phyloP scores from a whole-genome alignment of 2,329 filamentous ascomycete genomes.

The Coniochaeta sp. region DNA sequence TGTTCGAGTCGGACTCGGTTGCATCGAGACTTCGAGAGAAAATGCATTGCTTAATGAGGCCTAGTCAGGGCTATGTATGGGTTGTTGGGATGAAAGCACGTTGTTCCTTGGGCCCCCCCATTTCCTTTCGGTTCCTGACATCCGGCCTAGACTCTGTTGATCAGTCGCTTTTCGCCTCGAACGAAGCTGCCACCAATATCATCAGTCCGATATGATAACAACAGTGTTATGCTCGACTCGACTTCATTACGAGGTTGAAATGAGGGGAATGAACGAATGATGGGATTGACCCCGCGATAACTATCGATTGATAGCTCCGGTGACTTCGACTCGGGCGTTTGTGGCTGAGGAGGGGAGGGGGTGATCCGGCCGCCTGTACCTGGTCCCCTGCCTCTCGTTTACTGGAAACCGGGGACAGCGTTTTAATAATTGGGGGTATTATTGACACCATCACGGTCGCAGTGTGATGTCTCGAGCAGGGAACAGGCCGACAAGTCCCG shows the following conservation, averaged over 20 bases:
- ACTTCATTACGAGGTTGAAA: too few relatives aligned
- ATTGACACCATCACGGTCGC: constrained; percentile 8
- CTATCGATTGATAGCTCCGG: constrained; percentile 1
- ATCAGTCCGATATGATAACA: too few relatives aligned
- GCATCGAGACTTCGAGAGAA: background rate
- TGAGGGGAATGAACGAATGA: too few relatives aligned
- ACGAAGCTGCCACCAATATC: too few relatives aligned
- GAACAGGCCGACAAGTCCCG: background rate
- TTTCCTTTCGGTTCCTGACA: background rate
- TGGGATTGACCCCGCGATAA: background rate
- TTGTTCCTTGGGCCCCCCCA: background rate
- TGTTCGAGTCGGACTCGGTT: background rate
- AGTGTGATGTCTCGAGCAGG: background rate
- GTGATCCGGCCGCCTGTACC: background rate
- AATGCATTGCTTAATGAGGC: background rate
- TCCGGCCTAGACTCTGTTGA: too few relatives aligned
- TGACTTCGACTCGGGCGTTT: background rate
- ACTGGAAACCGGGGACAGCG: constrained; percentile 11
- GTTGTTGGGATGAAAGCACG: background rate
- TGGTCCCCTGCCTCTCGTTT: background rate
- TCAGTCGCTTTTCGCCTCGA: background rate
- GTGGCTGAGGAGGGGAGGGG: background rate
- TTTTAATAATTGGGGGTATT: constrained; percentile 16
- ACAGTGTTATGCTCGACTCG: too few relatives aligned
- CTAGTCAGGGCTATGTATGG: background rate